phyloP scores from a whole-genome alignment of 75 land plant genomes.

The Larix kaempferi region DNA sequence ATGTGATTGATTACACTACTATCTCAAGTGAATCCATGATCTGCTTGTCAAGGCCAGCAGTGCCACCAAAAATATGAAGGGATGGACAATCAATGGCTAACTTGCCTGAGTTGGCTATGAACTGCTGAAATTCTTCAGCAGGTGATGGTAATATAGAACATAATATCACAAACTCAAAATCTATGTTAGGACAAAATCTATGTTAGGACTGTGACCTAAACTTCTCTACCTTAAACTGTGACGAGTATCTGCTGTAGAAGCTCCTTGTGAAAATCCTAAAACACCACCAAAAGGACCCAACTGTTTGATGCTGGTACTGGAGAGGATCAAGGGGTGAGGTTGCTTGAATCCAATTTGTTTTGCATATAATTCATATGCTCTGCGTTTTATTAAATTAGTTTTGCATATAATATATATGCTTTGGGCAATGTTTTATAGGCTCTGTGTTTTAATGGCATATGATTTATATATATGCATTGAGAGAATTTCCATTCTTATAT shows the following conservation, averaged over 20 bases:
- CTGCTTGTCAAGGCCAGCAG: conserved; percentile 63
- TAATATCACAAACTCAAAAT: conserved; percentile 69
- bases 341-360: conserved; percentile 34
- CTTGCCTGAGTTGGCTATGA: conserved; percentile 9
- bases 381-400: too few relatives aligned
- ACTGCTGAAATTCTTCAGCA: conserved; percentile 9
- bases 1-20: too few relatives aligned
- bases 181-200: neutral
- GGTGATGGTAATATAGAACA: conserved; percentile 79
- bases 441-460: too few relatives aligned
- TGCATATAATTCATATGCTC: too few relatives aligned
- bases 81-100: conserved; percentile 59
- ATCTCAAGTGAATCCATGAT: conserved; percentile 15
- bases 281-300: conserved; percentile 91
- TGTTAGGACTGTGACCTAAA: neutral
- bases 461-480: too few relatives aligned
- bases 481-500: too few relatives aligned
- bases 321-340: conserved; percentile 56
- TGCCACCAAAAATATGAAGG: conserved; percentile 73
- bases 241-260: conserved; percentile 75
- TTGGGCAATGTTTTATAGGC: too few relatives aligned
- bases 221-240: conserved; percentile 20
- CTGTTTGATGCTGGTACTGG: conserved; percentile 78
- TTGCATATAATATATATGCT: too few relatives aligned
- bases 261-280: conserved; percentile 95